These are phyloP conservation scores for Fusarium setosum DNA, from an alignment of 2,329 filamentous ascomycete genomes.

Conservation along the genomic window DNA sequence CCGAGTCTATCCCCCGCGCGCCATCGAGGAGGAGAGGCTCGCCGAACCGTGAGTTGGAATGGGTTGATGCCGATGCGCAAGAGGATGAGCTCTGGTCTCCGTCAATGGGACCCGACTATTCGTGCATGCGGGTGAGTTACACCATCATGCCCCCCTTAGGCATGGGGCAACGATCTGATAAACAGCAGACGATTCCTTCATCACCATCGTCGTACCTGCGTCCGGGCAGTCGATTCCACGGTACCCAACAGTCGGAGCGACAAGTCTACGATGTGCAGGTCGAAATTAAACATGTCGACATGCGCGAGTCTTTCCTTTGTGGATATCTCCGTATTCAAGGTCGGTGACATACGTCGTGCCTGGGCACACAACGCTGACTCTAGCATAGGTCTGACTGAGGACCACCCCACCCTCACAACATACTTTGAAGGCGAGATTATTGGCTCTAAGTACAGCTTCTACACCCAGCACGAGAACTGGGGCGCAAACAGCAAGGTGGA, in stretches of 20 bases:
- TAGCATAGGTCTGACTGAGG: constrained; percentile 83
- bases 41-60: constrained; percentile 35
- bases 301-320: constrained; percentile 93
- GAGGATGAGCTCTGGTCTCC: constrained; percentile 48
- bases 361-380: constrained; percentile 21
- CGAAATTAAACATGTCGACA: constrained; percentile 95
- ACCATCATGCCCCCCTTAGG: neutral
- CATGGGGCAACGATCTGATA: constrained; percentile 21
- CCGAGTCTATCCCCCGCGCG: constrained; percentile 27
- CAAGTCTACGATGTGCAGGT: constrained; percentile 97
- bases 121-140: constrained; percentile 50
- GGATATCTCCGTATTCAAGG: constrained; percentile 97
- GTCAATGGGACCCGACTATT: constrained; percentile 53
- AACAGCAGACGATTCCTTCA: constrained; percentile 73
- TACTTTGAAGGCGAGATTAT: constrained; percentile 99
- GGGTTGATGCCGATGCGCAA: constrained; percentile 37
- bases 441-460: constrained; percentile 92
- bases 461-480: constrained; percentile 90
- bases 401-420: constrained; percentile 96
- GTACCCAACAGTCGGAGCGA: constrained; percentile 92
- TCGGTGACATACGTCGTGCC: constrained; percentile 48
- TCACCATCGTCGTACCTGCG: constrained; percentile 89
- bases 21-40: constrained; percentile 26
- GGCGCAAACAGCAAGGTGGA: constrained; percentile 93
- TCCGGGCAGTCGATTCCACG: constrained; percentile 87